A percentile compares a stretch with the other conserved stretches of the same genome.
Conservation (phyloP, 2,329 filamentous ascomycete species). For the Hawksworthiomyces lignivorus region DNA sequence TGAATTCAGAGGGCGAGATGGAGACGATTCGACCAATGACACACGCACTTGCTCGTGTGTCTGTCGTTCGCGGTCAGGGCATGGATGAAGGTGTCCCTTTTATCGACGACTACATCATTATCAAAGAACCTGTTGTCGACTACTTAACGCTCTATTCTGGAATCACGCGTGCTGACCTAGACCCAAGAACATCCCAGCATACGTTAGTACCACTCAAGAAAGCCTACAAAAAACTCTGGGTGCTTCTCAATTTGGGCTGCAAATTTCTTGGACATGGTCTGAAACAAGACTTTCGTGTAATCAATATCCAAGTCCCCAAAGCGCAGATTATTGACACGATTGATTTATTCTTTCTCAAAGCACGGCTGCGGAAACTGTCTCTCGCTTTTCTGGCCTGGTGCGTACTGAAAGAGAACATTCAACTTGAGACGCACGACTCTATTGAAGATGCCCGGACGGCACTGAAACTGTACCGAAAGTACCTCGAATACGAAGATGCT, state of each 20-base stretch:
- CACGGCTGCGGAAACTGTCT: constrained; percentile 76
- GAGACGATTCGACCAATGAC: constrained; percentile 88
- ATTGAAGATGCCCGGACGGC: constrained; percentile 94
- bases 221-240: constrained; percentile 97
- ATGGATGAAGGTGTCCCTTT: constrained; percentile 76
- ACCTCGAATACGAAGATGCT: constrained; percentile 78
- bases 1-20: constrained; percentile 87
- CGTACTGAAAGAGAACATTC: constrained; percentile 87
- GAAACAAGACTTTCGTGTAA: constrained; percentile 92
- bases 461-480: constrained; percentile 80
- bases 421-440: constrained; percentile 84
- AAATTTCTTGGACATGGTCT: constrained; percentile 90
- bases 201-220: constrained; percentile 81
- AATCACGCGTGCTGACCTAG: constrained; percentile 77
- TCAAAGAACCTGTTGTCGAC: constrained; percentile 85
- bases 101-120: constrained; percentile 94
- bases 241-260: constrained; percentile 88
- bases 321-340: constrained; percentile 90
- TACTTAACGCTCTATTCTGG: constrained; percentile 93
- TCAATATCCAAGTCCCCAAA: constrained; percentile 93
- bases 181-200: constrained; percentile 68
- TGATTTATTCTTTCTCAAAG: constrained; percentile 77
- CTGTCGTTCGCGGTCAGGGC: constrained; percentile 75
- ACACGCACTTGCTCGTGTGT: constrained; percentile 86
- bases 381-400: constrained; percentile 88